Evolutionary conservation across 345 rosid species (phyloP), one percentile per base, ranked within the genome.

Genomic region (Melaleuca quinquenervia): DNA sequence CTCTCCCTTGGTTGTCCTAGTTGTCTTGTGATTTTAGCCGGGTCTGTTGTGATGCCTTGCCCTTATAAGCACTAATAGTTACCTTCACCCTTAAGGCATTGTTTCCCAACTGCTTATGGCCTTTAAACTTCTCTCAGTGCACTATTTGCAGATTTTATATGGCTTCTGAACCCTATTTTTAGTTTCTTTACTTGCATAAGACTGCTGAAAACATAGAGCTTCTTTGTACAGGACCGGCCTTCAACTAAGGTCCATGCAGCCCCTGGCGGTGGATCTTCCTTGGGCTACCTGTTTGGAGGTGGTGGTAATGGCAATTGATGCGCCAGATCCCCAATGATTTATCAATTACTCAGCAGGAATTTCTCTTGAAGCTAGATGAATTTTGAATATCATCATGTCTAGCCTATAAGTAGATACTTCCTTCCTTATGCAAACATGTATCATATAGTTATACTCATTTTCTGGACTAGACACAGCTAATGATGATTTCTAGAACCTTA

Each of bases 221-320:
- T 8, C 53, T 64, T 32, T 44, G 55, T 64, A 48, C 85, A 93
- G 95, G 93, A 93, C 83, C 91, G 93, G 53, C 92, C 93, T 49
- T 89, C 93, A 9, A 91, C 95, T 52, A 92, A 92, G 90, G 93
- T 93, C 83, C 95, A 93, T 51, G 88, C 93, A 3, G 93, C 95
- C 82, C 91, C 90, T 15, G 89, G 91, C 53, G 90, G 91, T 20
- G 90, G 90, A 64, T 90, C 90, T 88, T 87, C 94, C 92, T 84
- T 92, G 36, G 86, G 85, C 83, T 93, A 91, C 88, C 91, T 92
- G 26, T 92, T 93, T 36, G 92, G 95, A 76, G 93, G 90, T 85
- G 87, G 85, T 18, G 78, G 78, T 48, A 70, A 41, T 53, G 86
- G 87, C 22, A 85, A 89, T 36, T 89, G 84, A 85, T 82, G 85